Percentiles rank a stretch among this genome's conserved stretches.
Conservation (phyloP, 345 rosid genomes). For the Syzygium aromaticum region DNA sequence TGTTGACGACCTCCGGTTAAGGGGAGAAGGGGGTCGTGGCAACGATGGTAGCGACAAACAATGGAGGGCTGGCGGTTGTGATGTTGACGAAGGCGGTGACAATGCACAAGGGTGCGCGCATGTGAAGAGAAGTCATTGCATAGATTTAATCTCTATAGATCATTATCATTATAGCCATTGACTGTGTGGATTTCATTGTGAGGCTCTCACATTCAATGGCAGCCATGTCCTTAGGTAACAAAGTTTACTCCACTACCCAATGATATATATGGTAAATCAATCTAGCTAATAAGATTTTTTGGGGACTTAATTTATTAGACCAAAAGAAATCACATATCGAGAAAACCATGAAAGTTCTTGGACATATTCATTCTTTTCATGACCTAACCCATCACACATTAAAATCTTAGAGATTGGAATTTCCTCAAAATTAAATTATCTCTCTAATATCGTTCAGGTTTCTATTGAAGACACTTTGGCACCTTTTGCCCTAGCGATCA, state of each 20-base stretch:
- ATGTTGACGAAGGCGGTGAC: not conserved
- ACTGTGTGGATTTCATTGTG: accelerated
- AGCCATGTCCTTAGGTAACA: not conserved
- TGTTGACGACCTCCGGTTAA: not conserved
- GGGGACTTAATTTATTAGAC: not conserved
- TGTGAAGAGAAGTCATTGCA: not conserved
- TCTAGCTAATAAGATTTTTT: not conserved
- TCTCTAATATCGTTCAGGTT: not conserved
- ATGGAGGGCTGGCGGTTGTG: not conserved
- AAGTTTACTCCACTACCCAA: not conserved
- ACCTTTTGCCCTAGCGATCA: not conserved
- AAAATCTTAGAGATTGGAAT: not conserved
- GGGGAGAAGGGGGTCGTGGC: not conserved
- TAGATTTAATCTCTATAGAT: not conserved
- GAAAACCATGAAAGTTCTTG: not conserved
- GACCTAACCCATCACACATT: not conserved
- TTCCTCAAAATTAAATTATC: not conserved
- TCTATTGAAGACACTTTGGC: not conserved
- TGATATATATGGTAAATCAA: not conserved
- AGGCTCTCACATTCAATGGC: not conserved
- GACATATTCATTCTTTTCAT: not conserved
- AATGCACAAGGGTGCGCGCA: not conserved
- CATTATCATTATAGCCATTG: not conserved
- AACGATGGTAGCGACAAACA: not conserved
- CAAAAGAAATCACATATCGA: not conserved